Base-by-base conservation (phyloP, 1,284 basidiomycete genomes). In the Salmacisia buchloeana region DNA sequence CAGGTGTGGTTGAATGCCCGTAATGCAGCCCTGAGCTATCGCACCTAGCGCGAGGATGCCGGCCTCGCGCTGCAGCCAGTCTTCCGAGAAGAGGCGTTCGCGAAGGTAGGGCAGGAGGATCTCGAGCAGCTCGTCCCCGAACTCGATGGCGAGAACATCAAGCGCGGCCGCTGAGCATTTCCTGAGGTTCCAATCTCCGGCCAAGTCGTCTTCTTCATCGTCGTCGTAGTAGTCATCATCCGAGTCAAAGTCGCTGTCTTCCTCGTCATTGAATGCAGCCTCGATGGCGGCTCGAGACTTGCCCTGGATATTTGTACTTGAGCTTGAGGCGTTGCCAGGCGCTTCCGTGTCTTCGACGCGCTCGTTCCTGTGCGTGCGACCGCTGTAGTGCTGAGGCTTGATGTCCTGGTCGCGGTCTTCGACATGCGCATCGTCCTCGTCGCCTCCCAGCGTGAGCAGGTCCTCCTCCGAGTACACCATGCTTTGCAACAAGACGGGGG, bases 391-490 rank as follows among this genome's bases (percentile, higher is more conserved):
- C 61, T 91, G 87, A 31, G 96, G 96, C 82, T 94, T 96, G 84
- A 99, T 97, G 77, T 98, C 96, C 62, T 82, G 80, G 1, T 74
- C 70, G 15, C 75, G 72, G 81, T 97, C 94, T 0, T 94, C 93
- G 2, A 97, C 89, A 3, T 85, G 86, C 25, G 91, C 88, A 59
- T 80, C 77, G 80, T 94, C 91, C 18, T 89, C 88, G 74, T 94
- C 92, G n/a, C 86, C 91, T 70, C 96, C 92, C 52, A 97, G 85
- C 87, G 93, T 93, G 36, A 96, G 82, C n/a, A 98, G 83, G 79
- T 97, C 94, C 70, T 93, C 91, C 74, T 97, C 94, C 63, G 91
- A 91, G 77, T 98, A 99, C 43, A 94, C 83, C 94, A 98, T 99
- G 74, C 93, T 94, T 78, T 96, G 89, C 66, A 99, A 84, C 33